These are phyloP conservation scores for Cronartium quercuum DNA, from an alignment of 1,284 basidiomycete species.

Conservation along the genomic window DNA sequence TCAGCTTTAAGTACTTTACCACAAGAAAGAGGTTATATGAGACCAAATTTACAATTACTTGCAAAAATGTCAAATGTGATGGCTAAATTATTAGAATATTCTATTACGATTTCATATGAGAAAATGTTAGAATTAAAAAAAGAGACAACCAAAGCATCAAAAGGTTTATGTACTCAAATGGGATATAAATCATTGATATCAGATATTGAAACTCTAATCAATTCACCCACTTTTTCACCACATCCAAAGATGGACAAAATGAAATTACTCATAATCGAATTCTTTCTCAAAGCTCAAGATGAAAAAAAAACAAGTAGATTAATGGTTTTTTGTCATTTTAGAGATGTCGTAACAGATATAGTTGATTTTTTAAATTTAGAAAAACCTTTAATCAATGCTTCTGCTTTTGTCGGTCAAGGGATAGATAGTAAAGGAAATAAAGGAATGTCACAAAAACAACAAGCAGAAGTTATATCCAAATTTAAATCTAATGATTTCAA, in stretches of 20 bases:
- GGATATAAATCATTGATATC: conserved; percentile 60
- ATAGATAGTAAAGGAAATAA: conserved; percentile 75
- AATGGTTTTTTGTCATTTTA: conserved; percentile 92
- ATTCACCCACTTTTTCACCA: conserved; percentile 54
- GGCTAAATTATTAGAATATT: conserved; percentile 39
- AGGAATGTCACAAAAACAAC: conserved; percentile 84
- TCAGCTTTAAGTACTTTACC: conserved; percentile 7
- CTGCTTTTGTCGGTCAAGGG: conserved; percentile 84
- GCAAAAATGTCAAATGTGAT: conserved; percentile 41
- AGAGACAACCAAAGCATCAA: conserved; percentile 48
- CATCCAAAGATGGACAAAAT: conserved; percentile 94
- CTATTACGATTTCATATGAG: conserved; percentile 46
- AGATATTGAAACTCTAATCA: conserved; percentile 57
- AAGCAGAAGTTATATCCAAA: conserved; percentile 63
- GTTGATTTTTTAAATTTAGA: conserved; percentile 62
- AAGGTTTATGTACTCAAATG: conserved; percentile 55
- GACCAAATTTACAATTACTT: conserved; percentile 13
- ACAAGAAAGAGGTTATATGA: conserved; percentile 7
- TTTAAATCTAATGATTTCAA: conserved; percentile 74
- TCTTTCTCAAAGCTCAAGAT: conserved; percentile 59
- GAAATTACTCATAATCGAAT: conserved; percentile 65
- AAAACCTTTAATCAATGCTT: conserved; percentile 66
- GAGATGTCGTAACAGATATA: conserved; percentile 84
- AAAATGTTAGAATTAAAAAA: conserved; percentile 51
- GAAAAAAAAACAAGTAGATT: conserved; percentile 59